phyloP scores from a whole-genome alignment of 192 early-diverging fungal species.

The Allomyces arbusculus region DNA sequence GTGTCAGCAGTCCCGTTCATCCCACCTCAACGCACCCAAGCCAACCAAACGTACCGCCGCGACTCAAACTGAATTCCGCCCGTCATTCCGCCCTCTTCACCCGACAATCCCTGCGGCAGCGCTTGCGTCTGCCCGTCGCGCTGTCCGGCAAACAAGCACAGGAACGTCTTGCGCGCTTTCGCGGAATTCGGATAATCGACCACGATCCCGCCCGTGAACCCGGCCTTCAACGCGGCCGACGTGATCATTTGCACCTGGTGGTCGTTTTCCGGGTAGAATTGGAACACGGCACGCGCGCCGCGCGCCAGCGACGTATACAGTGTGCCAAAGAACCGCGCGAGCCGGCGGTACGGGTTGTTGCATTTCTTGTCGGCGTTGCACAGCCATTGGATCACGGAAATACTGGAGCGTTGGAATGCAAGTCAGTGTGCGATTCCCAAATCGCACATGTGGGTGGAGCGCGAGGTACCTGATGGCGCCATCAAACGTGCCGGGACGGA shows the following conservation, averaged over 20 bases:
- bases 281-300: slow-evolving; percentile 86
- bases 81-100: slow-evolving; percentile 29
- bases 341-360: slow-evolving; percentile 62
- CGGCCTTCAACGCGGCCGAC: slow-evolving; percentile 64
- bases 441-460: too few species aligned
- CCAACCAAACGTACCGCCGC: neutral
- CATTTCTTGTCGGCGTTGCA: slow-evolving; percentile 91
- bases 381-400: slow-evolving; percentile 95
- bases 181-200: slow-evolving; percentile 91
- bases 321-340: slow-evolving; percentile 78
- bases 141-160: slow-evolving; percentile 89
- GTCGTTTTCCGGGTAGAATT: slow-evolving; percentile 96
- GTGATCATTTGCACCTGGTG: slow-evolving; percentile 85
- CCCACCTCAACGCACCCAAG: too few species aligned
- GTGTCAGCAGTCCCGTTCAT: too few species aligned
- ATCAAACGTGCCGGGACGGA: slow-evolving; percentile 89
- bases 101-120: slow-evolving; percentile 37
- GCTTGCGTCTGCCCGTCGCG: slow-evolving; percentile 25
- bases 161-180: slow-evolving; percentile 90
- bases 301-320: slow-evolving; percentile 70
- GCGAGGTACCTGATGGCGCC: slow-evolving; percentile 54
- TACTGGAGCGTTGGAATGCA: slow-evolving; percentile 17
- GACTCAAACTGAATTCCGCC: slow-evolving; percentile 21
- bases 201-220: slow-evolving; percentile 87
- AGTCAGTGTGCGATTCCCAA: too few species aligned